These are phyloP conservation scores for Rhododendron kiyosumense DNA, from an alignment of 148 eudicot genomes.

Conservation along the genomic window DNA sequence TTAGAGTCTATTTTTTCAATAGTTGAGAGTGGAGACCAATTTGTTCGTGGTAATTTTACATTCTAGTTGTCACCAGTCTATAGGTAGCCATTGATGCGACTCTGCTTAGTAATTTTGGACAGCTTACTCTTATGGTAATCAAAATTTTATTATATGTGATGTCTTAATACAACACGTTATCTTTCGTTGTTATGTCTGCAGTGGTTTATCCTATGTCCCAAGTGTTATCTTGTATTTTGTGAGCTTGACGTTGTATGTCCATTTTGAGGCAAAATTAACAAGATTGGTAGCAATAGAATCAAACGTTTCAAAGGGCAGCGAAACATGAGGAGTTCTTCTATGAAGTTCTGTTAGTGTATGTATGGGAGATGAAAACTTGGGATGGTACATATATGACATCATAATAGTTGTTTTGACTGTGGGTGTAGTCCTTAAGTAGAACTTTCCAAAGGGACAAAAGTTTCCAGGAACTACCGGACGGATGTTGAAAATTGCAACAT, in stretches of 20 bases:
- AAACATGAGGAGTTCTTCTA: not conserved
- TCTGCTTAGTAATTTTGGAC: no score
- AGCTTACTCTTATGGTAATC: not conserved
- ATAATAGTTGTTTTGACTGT: not conserved
- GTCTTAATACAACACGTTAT: not conserved
- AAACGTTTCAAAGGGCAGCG: not conserved
- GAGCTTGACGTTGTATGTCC: not conserved
- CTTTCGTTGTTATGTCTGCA: not conserved
- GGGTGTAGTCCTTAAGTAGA: not conserved
- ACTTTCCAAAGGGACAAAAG: not conserved
- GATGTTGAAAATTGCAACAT: not conserved
- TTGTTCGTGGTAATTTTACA: not conserved
- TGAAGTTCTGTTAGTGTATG: not conserved
- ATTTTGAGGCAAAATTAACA: not conserved
- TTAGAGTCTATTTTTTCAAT: not conserved
- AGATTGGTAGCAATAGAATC: not conserved
- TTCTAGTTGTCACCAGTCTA: not conserved
- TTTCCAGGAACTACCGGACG: not conserved
- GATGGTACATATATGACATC: not conserved
- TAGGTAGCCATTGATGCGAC: not conserved
- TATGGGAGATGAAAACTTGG: not conserved
- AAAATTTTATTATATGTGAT: not conserved
- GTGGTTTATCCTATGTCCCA: not conserved
- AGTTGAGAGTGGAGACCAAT: not conserved
- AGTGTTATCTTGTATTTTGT: not conserved